Evolutionary conservation across 768 basidiomycete species (phyloP), one percentile per base, ranked within the genome.

Genomic region (Exidia glandulosa): DNA sequence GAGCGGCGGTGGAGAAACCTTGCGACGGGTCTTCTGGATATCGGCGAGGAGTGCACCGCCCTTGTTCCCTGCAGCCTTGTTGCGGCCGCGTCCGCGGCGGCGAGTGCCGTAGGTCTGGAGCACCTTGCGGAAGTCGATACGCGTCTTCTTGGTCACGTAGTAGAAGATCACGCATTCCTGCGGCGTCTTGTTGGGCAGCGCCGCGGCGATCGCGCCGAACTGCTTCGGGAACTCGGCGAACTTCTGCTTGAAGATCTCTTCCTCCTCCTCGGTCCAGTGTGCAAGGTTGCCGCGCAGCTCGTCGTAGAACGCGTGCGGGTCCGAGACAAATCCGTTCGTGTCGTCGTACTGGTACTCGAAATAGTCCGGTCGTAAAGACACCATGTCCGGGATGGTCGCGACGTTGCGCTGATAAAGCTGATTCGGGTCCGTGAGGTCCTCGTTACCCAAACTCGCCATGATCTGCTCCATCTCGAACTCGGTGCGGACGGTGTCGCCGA

Each of bases 401-500:
- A 91, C 80, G 63, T 96, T 96, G 63, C 83, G 80, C 59, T 84
- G 75, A 3, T 92, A 89, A n/a, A 96, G 83, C 62, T 89, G 83
- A 63, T 83, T 88, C 0, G 94, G 91, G 71, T 98, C 94, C n/a
- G 87, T 90, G 32, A 90, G 83, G 61, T 95, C 94, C 63, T 95
- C 92, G 65, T 87, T 88, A 29, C 91, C 93, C 41, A 96, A 76
- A 67, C 87, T 90, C n/a, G 91, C 91, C 60, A 98, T 88, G 68
- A 98, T 93, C 73, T 94, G 92, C 67, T 96, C 90, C 84, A 96
- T 94, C 76, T 97, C 95, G 60, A 95, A 79, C 72, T 97, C 94
- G 19, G 94, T 93, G 3, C 92, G 86, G 16, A 94, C 94, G 14
- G 90, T 86, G 71, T 96, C 94, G 30, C 90, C 90, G 63, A 90